These are phyloP conservation scores for Penicillium egyptiacum DNA, from an alignment of 495 filamentous ascomycete species.

Conservation along the genomic window DNA sequence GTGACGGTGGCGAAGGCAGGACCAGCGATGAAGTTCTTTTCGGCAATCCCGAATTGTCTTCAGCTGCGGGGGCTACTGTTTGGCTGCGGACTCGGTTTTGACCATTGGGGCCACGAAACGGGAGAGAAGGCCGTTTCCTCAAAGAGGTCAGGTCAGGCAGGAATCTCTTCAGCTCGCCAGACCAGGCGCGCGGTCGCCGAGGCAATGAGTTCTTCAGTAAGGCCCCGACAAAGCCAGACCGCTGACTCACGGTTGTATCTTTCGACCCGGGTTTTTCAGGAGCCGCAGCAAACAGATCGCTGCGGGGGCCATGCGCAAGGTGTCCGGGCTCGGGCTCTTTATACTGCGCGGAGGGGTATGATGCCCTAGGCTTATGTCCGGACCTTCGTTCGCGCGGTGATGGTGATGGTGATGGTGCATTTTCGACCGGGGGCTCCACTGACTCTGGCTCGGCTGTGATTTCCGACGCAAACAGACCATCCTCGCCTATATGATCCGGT, in stretches of 20 bases:
- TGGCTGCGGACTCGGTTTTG: conserved; percentile 34
- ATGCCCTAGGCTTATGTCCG: neutral
- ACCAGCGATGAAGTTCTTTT: conserved; percentile 16
- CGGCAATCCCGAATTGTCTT: neutral
- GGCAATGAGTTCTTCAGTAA: conserved; percentile 42
- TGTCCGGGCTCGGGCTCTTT: conserved; percentile 8
- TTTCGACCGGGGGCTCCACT: conserved; percentile 11
- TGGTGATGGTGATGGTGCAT: neutral
- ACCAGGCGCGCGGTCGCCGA: conserved; percentile 43
- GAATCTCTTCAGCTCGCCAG: conserved; percentile 44
- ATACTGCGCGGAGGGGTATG: conserved; percentile 12
- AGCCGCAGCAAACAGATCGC: conserved; percentile 12
- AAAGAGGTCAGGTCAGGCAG: conserved; percentile 46
- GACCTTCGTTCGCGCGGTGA: neutral
- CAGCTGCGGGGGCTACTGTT: conserved; percentile 20
- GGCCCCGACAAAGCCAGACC: conserved; percentile 43
- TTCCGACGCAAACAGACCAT: conserved; percentile 36
- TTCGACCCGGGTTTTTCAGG: conserved; percentile 11
- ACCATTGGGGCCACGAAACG: conserved; percentile 35
- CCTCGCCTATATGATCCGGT: conserved; percentile 25
- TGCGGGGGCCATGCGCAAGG: conserved; percentile 20
- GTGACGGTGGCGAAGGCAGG: conserved; percentile 2
- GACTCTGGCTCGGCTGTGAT: conserved; percentile 40
- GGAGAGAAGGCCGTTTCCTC: conserved; percentile 50
- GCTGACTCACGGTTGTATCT: conserved; percentile 19